Base-by-base conservation (phyloP, 345 rosid species). In the Populus pruinosa region DNA sequence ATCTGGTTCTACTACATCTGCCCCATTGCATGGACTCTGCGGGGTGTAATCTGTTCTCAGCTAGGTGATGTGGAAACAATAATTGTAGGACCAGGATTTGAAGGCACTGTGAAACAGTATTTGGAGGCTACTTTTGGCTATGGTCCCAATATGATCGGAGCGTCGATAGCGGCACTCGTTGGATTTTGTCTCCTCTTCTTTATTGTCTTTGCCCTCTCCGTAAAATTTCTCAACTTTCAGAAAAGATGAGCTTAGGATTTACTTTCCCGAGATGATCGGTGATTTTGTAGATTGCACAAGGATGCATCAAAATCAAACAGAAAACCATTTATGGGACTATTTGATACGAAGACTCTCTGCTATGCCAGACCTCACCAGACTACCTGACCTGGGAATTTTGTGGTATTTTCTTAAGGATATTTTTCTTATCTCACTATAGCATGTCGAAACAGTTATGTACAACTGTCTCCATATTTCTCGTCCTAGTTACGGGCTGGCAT, bases 11-110 rank as follows among this genome's bases (percentile, higher is more conserved):
- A 95, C 82, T 90, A 93, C 87, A 89, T 95, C 36, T 84, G 91
- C 82, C 99, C 98, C 35, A 85, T 92, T 76, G 90, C 97, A n/a
- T 95, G 99, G 99, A 95, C 97, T 41, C 85, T 95, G 38, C 86
- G 83, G 47, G 98, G 98, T 17, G 27, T 93, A 29, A 89, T 93
- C 62, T 77, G 84, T 11, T 93, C 99, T 62, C 97, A 93, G 89
- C 92, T 95, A 23, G 94, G 98, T 35, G 97, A 95, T 81, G 94
- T 91, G 72, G 92, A 91, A 67, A 86, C 83, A 68, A 83, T 74
- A 76, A 88, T 95, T 70, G 76, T 67, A 8, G 94, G 86, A 72
- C 91, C 94, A 11, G 75, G 65, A 33, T 90, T 88, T 73, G 73
- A 84, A 78, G 92, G 92, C 73, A 80, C 92, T 7, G 93, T 95